Percentiles rank a stretch among this genome's conserved stretches.
These are phyloP conservation scores for Yarrowia bubula DNA, from an alignment of 805 yeast species.

Conservation along the genomic window DNA sequence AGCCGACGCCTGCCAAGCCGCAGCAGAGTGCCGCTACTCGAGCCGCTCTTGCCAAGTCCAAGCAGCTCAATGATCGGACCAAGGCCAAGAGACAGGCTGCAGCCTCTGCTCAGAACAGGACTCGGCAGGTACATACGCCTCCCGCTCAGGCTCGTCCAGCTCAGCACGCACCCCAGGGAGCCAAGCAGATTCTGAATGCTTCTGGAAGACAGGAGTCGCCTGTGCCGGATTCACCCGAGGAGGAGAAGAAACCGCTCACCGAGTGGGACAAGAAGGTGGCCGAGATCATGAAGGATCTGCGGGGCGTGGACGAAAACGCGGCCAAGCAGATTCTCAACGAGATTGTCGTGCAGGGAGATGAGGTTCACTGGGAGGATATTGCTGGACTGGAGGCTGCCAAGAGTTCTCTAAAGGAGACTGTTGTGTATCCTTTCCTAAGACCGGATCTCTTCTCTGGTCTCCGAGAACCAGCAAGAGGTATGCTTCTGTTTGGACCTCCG, in stretches of 20 bases:
- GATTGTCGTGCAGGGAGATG: conserved; percentile 84
- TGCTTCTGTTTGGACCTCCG: conserved; percentile 95
- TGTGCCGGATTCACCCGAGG: conserved; percentile 8
- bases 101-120: conserved; percentile 4
- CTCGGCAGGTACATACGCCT: conserved; percentile 12
- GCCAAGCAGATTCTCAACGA: conserved; percentile 85
- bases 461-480: conserved; percentile 94
- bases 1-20: conserved; percentile 13
- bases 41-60: conserved; percentile 24
- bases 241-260: conserved; percentile 26
- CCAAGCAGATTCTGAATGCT: conserved; percentile 2
- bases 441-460: conserved; percentile 90
- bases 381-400: conserved; percentile 92
- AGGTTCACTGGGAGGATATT: conserved; percentile 91
- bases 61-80: conserved; percentile 20
- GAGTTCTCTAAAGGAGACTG: conserved; percentile 85
- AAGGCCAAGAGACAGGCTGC: conserved; percentile 26
- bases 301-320: conserved; percentile 74
- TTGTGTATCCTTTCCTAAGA: conserved; percentile 89
- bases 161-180: not conserved
- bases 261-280: conserved; percentile 40
- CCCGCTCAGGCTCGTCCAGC: conserved; percentile 5
- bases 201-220: not conserved
- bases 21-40: conserved; percentile 24
- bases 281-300: conserved; percentile 40